These are phyloP conservation scores for Globomyces sp. DNA, from an alignment of 371 early-diverging fungal species.

Conservation along the genomic window DNA sequence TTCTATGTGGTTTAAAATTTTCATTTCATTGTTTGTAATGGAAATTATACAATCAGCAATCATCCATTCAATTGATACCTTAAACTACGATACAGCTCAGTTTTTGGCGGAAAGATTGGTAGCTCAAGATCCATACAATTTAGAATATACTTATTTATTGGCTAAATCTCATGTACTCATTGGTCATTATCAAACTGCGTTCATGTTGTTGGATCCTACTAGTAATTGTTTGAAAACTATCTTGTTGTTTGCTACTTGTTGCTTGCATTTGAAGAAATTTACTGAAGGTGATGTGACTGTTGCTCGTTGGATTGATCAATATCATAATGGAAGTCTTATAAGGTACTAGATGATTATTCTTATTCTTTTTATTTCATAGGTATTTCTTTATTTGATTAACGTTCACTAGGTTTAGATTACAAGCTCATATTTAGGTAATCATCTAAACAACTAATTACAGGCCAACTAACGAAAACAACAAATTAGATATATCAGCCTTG, in stretches of 20 bases:
- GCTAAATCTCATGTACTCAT: constrained; percentile 26
- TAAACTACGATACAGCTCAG: constrained; percentile 29
- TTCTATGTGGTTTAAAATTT: too few relatives aligned
- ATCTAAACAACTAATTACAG: too few relatives aligned
- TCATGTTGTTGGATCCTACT: background rate
- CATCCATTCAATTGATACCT: constrained; percentile 12
- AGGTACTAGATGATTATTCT: too few relatives aligned
- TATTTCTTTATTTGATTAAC: too few relatives aligned
- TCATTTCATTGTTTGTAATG: too few relatives aligned
- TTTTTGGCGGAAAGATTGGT: constrained; percentile 37
- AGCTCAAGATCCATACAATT: constrained; percentile 22
- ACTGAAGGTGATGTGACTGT: constrained; percentile 40
- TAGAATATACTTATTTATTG: constrained; percentile 21
- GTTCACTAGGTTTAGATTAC: too few relatives aligned
- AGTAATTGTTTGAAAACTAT: constrained; percentile 6
- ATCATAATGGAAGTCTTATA: background rate
- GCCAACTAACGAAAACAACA: too few relatives aligned
- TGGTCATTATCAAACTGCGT: background rate
- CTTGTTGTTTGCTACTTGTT: constrained; percentile 46
- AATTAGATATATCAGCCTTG: too few relatives aligned
- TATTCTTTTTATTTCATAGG: too few relatives aligned
- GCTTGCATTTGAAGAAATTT: constrained; percentile 40
- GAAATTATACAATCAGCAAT: background rate
- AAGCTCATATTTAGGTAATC: too few relatives aligned
- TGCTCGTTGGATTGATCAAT: constrained; percentile 30